Conservation (phyloP, 352 stramenopile species). For the Phytophthora pisi region DNA sequence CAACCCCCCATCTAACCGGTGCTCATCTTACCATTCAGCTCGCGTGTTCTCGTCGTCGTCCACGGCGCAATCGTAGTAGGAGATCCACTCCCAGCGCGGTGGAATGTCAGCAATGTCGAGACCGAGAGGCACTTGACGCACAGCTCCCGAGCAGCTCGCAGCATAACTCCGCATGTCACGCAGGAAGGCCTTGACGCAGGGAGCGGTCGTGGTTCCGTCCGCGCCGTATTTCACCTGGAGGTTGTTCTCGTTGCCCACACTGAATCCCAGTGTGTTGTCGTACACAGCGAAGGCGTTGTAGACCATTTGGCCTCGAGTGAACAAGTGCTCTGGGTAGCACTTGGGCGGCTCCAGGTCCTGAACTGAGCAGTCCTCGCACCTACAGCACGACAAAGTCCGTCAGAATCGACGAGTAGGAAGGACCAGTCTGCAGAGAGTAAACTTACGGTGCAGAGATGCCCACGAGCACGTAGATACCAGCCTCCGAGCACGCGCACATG, state of each 20-base stretch:
- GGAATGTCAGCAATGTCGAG: slow-evolving; percentile 67
- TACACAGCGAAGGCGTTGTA: slow-evolving; percentile 82
- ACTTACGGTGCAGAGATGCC: slow-evolving; percentile 61
- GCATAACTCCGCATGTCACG: slow-evolving; percentile 64
- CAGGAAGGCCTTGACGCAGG: slow-evolving; percentile 72
- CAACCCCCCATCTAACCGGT: neutral
- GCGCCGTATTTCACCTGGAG: slow-evolving; percentile 39
- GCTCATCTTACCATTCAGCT: slow-evolving; percentile 48
- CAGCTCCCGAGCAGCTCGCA: slow-evolving; percentile 37
- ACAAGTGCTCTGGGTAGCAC: slow-evolving; percentile 62
- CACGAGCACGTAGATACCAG: slow-evolving; percentile 79
- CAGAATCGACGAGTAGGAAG: neutral
- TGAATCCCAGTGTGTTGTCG: slow-evolving; percentile 74
- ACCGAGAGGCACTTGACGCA: slow-evolving; percentile 65
- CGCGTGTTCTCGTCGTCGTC: slow-evolving; percentile 59
- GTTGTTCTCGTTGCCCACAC: slow-evolving; percentile 70
- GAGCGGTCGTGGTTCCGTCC: slow-evolving; percentile 41
- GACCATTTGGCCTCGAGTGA: slow-evolving; percentile 62
- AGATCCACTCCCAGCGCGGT: slow-evolving; percentile 58
- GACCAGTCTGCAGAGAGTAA: neutral
- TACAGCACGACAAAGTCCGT: neutral
- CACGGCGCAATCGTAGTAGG: slow-evolving; percentile 70
- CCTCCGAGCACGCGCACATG: slow-evolving; percentile 74
- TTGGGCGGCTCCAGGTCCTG: slow-evolving; percentile 44
- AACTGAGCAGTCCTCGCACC: slow-evolving; percentile 64